Conservation (phyloP, 75 land plant genomes). For the Cryptomeria japonica region DNA sequence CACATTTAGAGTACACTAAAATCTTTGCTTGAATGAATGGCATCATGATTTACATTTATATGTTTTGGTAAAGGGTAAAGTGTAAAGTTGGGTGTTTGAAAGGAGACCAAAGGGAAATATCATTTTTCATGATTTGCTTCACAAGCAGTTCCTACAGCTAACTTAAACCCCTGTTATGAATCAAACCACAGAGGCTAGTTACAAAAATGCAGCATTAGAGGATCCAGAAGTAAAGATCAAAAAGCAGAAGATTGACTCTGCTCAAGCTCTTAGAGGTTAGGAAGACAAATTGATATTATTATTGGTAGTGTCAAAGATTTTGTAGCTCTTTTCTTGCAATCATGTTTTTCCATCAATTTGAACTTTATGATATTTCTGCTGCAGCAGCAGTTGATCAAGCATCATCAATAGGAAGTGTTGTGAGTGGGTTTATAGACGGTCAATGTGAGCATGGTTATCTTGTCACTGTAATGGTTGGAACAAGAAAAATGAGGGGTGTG, state of each 20-base stretch:
- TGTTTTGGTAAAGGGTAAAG: constrained; percentile 21
- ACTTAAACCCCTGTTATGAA: not conserved
- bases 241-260: constrained; percentile 9
- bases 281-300: not conserved
- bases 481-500: constrained; percentile 66
- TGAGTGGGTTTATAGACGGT: constrained; percentile 68
- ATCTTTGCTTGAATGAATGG: not conserved
- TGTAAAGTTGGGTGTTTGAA: constrained; percentile 3
- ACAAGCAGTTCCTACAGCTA: constrained; percentile 3
- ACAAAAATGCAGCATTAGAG: constrained; percentile 5
- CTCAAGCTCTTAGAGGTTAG: constrained; percentile 10
- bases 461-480: constrained; percentile 68
- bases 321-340: not conserved
- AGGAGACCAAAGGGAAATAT: not conserved
- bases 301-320: not conserved
- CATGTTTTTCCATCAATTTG: not conserved
- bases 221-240: not conserved
- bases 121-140: not conserved
- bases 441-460: constrained; percentile 83
- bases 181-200: constrained; percentile 5
- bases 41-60: too few species aligned
- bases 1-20: not conserved
- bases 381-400: constrained; percentile 1
- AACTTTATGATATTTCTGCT: not conserved
- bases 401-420: constrained; percentile 34